A percentile compares a stretch with the other conserved stretches of the same genome.
These are phyloP conservation scores for Serendipita sp. DNA, from an alignment of 1,284 basidiomycete species.

Conservation along the genomic window DNA sequence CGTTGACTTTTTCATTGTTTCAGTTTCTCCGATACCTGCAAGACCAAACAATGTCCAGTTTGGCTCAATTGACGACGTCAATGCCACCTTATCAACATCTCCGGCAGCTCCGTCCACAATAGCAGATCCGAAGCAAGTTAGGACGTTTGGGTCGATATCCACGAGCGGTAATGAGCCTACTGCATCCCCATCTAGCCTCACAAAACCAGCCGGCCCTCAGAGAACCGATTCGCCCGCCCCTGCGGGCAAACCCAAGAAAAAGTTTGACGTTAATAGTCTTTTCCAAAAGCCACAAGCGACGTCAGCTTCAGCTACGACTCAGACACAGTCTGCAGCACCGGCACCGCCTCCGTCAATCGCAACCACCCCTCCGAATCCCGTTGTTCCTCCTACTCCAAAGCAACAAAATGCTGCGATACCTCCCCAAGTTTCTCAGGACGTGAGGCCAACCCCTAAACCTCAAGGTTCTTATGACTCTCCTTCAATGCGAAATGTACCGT, in stretches of 20 bases:
- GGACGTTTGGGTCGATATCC: slow-evolving; percentile 18
- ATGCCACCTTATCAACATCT: slow-evolving; percentile 44
- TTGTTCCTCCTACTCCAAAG: slow-evolving; percentile 20
- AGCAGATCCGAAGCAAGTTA: slow-evolving; percentile 12
- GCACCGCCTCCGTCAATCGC: slow-evolving; percentile 26
- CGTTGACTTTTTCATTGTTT: not conserved
- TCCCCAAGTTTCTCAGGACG: slow-evolving; percentile 31
- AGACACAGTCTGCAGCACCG: slow-evolving; percentile 24
- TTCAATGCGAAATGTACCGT: not conserved
- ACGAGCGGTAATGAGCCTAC: slow-evolving; percentile 10
- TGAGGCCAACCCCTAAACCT: slow-evolving; percentile 25
- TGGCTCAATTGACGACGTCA: slow-evolving; percentile 58
- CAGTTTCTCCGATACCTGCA: slow-evolving; percentile 6
- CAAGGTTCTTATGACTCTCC: slow-evolving; percentile 12
- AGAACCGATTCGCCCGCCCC: slow-evolving; percentile 21
- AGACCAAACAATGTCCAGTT: slow-evolving; percentile 41
- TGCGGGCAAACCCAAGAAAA: slow-evolving; percentile 26
- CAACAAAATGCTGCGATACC: slow-evolving; percentile 21
- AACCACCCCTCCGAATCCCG: slow-evolving; percentile 13
- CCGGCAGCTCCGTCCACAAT: slow-evolving; percentile 34
- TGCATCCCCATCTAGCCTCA: not conserved
- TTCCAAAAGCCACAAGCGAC: slow-evolving; percentile 39
- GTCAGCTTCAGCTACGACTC: slow-evolving; percentile 25
- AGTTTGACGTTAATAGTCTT: slow-evolving; percentile 50
- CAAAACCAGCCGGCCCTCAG: slow-evolving; percentile 20